Conservation (phyloP, 148 eudicot genomes). For the Selenicereus undatus region DNA sequence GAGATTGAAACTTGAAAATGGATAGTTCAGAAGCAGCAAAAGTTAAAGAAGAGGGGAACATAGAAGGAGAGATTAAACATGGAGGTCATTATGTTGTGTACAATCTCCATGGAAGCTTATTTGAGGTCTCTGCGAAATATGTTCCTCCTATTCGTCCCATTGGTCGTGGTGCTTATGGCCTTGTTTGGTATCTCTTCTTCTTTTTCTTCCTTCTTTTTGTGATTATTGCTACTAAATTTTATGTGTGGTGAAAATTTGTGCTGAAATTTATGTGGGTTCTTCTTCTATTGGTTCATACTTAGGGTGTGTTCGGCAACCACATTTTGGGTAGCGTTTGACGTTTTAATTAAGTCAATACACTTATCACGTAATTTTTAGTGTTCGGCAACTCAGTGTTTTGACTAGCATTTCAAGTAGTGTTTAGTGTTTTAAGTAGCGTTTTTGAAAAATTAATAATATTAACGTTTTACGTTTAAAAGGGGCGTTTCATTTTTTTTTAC, state of each 20-base stretch:
- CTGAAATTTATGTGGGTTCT: not conserved
- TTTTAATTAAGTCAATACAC: no score
- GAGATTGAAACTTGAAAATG: not conserved
- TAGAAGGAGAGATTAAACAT: conserved; percentile 40
- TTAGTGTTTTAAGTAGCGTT: no score
- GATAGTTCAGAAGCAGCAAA: not conserved
- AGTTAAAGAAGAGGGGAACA: conserved; percentile 21
- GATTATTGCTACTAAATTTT: not conserved
- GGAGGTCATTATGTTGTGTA: conserved; percentile 61
- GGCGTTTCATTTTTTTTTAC: no score
- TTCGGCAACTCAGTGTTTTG: no score
- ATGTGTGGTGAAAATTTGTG: not conserved
- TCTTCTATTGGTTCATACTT: not conserved
- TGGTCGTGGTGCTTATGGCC: conserved; percentile 89
- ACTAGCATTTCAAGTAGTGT: no score
- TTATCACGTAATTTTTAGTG: no score
- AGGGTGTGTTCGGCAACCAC: no score
- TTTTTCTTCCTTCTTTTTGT: not conserved
- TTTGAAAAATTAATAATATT: no score
- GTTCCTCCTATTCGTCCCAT: conserved; percentile 77
- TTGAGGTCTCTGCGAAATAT: conserved; percentile 66
- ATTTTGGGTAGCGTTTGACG: no score
- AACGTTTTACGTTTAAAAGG: no score
- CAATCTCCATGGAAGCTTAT: conserved; percentile 66
- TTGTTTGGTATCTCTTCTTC: conserved; percentile 53